Conservation (phyloP, 805 yeast species). For the Tetrapisispora iriomotensis region DNA sequence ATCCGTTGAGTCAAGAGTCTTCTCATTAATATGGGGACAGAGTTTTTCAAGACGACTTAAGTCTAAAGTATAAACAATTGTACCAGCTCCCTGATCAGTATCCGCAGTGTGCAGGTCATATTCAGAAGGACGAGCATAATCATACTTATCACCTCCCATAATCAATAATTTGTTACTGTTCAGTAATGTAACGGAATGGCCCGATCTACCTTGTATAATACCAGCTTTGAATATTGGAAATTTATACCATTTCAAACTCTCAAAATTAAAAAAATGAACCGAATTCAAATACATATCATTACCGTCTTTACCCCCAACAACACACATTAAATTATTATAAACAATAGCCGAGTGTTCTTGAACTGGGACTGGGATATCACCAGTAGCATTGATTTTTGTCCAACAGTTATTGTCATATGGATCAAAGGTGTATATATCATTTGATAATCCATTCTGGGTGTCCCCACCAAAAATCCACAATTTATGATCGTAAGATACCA, state of each 20-base stretch:
- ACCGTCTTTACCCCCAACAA: constrained; percentile 81
- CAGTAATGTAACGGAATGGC: constrained; percentile 75
- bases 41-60: constrained; percentile 30
- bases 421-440: constrained; percentile 75
- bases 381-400: constrained; percentile 55
- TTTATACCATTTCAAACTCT: constrained; percentile 62
- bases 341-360: constrained; percentile 87
- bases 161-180: constrained; percentile 60
- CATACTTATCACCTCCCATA: constrained; percentile 87
- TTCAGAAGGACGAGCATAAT: constrained; percentile 43
- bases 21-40: constrained; percentile 30
- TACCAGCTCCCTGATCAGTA: constrained; percentile 45
- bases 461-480: constrained; percentile 91
- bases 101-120: constrained; percentile 44
- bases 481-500: constrained; percentile 68
- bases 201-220: constrained; percentile 76
- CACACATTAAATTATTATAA: constrained; percentile 66
- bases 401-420: constrained; percentile 50
- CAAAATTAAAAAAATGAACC: constrained; percentile 67
- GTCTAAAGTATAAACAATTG: constrained; percentile 57
- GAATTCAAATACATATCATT: constrained; percentile 59
- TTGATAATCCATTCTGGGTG: constrained; percentile 57
- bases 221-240: constrained; percentile 36
- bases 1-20: background rate
- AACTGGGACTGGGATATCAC: constrained; percentile 60